Evolutionary conservation across 371 early-diverging fungal genomes (phyloP), one percentile per base, ranked within the genome.

Genomic region (Batrachochytrium dendrobatidis): DNA sequence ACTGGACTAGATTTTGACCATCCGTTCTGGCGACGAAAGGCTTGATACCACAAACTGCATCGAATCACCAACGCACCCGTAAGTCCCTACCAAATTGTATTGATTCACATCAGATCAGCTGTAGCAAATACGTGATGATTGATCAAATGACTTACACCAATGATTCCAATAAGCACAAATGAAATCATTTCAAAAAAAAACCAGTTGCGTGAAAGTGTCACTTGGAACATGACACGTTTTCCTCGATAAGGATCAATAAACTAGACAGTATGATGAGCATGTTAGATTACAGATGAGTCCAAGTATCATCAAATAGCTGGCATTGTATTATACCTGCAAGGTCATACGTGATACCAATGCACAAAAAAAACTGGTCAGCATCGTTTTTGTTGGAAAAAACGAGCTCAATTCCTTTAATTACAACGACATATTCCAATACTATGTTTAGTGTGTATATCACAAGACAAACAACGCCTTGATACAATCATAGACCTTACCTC

Each of bases 181-280:
- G 86, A 86, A 7, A 81, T 44, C 58, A 86, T 72, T 57, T 87
- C 97, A 69, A 95, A 94, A 59, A 86, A 79, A 60, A 90, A 87
- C 89, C 92, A 97, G 55, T 87, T 86, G 49, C 89, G 75, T 61
- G 86, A 84, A 62, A 92, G 89, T 7, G 88, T 85, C 24, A 92
- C 94, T 70, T 94, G 91, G 66, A 92, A 95, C 72, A 95, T 76
- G 56, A 95, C 95, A 17, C 91, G 77, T 71, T 95, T 95, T 25
- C 94, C 97, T 0, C 65, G 54, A 53, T 61, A 68, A 25, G 67
- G 69, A 51, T 63, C 69, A 33, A 68, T 55, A 59, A 88, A 76
- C 66, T 67, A 56, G 15, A n/a, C 32, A n/a, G n/a, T n/a, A n/a
- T n/a, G 58, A 62, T 12, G 43, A 3, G 43, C n/a, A 17, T 39